Percentiles rank a stretch among this genome's conserved stretches.
phyloP scores from a whole-genome alignment of 768 basidiomycete genomes.

The Russula virescens region DNA sequence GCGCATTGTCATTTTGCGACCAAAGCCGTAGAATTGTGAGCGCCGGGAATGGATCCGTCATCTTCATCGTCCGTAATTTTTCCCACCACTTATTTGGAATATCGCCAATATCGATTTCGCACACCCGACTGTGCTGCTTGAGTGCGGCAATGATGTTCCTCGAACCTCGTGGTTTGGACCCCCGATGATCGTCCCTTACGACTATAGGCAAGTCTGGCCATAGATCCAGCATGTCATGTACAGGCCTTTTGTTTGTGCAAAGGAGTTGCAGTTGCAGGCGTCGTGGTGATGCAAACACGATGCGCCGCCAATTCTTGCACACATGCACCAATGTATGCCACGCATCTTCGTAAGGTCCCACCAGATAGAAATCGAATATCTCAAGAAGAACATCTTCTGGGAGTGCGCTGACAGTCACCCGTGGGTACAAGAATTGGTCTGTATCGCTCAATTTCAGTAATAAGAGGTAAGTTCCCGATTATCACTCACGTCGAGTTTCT shows the following conservation, averaged over 20 bases:
- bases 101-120: background rate
- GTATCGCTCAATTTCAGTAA: too few species aligned
- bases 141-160: background rate
- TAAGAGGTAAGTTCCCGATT: too few species aligned
- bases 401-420: too few species aligned
- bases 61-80: background rate
- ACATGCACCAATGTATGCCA: background rate
- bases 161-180: too few species aligned
- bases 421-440: too few species aligned
- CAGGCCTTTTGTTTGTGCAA: background rate
- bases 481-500: too few species aligned
- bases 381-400: too few species aligned
- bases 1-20: slow-evolving; percentile 2
- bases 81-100: too few species aligned
- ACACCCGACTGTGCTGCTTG: background rate
- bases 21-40: too few species aligned
- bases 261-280: background rate
- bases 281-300: background rate
- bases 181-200: background rate
- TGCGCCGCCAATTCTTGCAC: background rate
- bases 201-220: background rate
- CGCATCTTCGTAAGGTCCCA: too few species aligned
- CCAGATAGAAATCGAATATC: too few species aligned
- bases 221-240: background rate
- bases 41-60: too few species aligned